Percentiles rank a stretch among this genome's conserved stretches.
phyloP scores from a whole-genome alignment of 139 green algal genomes.

The Edaphochlamys debaryana region DNA sequence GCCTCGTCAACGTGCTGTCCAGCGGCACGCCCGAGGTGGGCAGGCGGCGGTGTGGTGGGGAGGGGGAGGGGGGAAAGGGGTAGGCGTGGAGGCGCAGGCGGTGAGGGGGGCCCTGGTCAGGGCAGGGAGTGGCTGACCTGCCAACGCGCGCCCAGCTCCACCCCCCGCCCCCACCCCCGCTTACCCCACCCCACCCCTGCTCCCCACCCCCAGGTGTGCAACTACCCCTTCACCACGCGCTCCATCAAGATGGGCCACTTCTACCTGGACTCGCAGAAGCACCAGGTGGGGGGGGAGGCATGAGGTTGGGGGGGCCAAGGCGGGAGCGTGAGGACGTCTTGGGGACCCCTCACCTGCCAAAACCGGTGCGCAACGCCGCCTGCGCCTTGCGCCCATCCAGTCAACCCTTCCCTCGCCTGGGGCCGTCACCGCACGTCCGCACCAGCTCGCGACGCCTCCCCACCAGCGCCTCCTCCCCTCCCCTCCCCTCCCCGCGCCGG shows the following conservation, averaged over 20 bases:
- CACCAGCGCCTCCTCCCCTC: background rate
- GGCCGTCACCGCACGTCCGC: too few relatives aligned
- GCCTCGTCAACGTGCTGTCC: slow-evolving; percentile 88
- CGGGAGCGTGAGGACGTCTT: background rate
- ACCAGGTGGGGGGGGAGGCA: slow-evolving; percentile 76
- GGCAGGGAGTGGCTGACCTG: background rate
- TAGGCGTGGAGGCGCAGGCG: background rate
- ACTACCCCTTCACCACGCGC: slow-evolving; percentile 99
- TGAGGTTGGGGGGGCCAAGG: background rate
- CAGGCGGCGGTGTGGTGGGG: background rate
- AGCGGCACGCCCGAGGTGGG: slow-evolving; percentile 63
- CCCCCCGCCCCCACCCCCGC: too few relatives aligned
- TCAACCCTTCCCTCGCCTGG: too few relatives aligned
- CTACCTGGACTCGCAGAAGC: slow-evolving; percentile 78
- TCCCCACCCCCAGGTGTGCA: slow-evolving; percentile 78
- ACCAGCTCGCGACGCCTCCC: too few relatives aligned
- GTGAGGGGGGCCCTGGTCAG: too few relatives aligned
- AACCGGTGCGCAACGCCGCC: too few relatives aligned
- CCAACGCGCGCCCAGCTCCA: background rate
- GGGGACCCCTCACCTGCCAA: too few relatives aligned
- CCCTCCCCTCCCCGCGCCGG: background rate
- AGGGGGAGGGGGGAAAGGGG: background rate
- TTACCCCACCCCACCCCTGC: background rate
- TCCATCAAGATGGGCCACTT: slow-evolving; percentile 99
- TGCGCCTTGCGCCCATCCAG: too few relatives aligned